Evolutionary conservation across 352 stramenopile genomes (phyloP).

Genomic region (Aphanomyces euteiches): DNA sequence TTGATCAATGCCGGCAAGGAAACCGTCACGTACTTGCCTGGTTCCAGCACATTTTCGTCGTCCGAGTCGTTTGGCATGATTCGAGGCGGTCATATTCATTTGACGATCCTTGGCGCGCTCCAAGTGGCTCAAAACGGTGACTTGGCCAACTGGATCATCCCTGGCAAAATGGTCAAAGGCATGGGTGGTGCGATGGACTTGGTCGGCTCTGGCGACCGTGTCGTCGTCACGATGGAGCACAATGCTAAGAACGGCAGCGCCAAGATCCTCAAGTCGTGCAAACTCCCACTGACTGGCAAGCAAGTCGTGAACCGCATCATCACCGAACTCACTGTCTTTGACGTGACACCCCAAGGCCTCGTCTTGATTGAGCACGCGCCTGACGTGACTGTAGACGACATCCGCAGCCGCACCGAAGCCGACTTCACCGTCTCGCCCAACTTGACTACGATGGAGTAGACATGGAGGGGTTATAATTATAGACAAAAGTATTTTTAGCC

Average conservation of each 20-base stretch:
- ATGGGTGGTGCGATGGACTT: slow-evolving; percentile 98
- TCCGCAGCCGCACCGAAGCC: slow-evolving; percentile 73
- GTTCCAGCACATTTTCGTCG: slow-evolving; percentile 92
- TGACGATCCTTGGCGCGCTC: slow-evolving; percentile 95
- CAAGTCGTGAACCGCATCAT: slow-evolving; percentile 92
- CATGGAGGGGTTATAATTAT: neutral
- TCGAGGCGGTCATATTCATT: slow-evolving; percentile 91
- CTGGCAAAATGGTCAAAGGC: slow-evolving; percentile 95
- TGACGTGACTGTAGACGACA: slow-evolving; percentile 75
- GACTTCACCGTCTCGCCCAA: slow-evolving; percentile 58
- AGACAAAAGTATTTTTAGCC: too few species aligned
- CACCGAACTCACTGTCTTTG: slow-evolving; percentile 88
- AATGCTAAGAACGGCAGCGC: slow-evolving; percentile 90
- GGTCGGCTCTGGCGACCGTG: slow-evolving; percentile 87
- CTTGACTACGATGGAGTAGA: slow-evolving; percentile 67
- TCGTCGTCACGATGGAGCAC: slow-evolving; percentile 98
- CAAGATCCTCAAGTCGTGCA: slow-evolving; percentile 94
- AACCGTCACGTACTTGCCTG: slow-evolving; percentile 90
- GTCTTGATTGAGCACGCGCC: slow-evolving; percentile 88
- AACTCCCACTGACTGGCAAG: slow-evolving; percentile 92
- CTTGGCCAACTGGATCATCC: slow-evolving; percentile 95
- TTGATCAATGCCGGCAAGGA: slow-evolving; percentile 98
- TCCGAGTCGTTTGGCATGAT: slow-evolving; percentile 97
- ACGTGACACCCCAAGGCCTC: slow-evolving; percentile 62
- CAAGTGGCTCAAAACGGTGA: slow-evolving; percentile 92